These are phyloP conservation scores for Fusarium poae DNA, from an alignment of 2,329 filamentous ascomycete genomes.

Conservation along the genomic window DNA sequence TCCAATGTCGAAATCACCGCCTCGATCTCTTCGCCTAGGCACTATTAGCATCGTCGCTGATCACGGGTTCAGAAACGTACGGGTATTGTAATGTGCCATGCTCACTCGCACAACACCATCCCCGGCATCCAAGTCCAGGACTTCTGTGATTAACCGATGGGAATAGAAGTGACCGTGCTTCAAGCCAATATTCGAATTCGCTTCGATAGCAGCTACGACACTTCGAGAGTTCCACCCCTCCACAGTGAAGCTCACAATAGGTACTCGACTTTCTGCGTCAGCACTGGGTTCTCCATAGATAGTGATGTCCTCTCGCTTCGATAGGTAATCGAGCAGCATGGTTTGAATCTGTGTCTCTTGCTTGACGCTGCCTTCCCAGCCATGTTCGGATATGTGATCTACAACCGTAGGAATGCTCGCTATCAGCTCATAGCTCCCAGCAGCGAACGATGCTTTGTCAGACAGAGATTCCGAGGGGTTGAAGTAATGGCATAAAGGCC, in stretches of 20 bases:
- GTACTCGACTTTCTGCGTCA: slow-evolving; percentile 65
- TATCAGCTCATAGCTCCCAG: slow-evolving; percentile 77
- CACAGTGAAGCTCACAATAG: slow-evolving; percentile 76
- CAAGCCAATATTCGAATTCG: slow-evolving; percentile 69
- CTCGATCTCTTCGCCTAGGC: slow-evolving; percentile 9
- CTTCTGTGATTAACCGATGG: slow-evolving; percentile 70
- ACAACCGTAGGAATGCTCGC: slow-evolving; percentile 72
- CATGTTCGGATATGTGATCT: slow-evolving; percentile 66
- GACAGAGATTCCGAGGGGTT: slow-evolving; percentile 70
- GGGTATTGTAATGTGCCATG: slow-evolving; percentile 79
- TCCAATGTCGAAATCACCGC: slow-evolving; percentile 5
- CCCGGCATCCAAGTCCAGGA: slow-evolving; percentile 67
- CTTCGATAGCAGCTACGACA: slow-evolving; percentile 73
- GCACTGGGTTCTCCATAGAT: slow-evolving; percentile 69
- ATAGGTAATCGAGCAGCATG: slow-evolving; percentile 71
- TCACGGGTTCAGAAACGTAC: slow-evolving; percentile 55
- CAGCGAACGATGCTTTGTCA: slow-evolving; percentile 77
- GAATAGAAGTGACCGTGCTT: slow-evolving; percentile 79
- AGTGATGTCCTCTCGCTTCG: slow-evolving; percentile 63
- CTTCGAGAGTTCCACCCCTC: slow-evolving; percentile 67
- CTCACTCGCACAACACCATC: slow-evolving; percentile 77
- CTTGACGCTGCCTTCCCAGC: slow-evolving; percentile 65
- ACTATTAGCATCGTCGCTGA: not conserved
- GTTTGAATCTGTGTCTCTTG: slow-evolving; percentile 73
- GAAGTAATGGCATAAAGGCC: slow-evolving; percentile 75